A percentile compares a stretch with the other conserved stretches of the same genome.
Conservation (phyloP, 805 yeast genomes). For the Candida silvicultrix region DNA sequence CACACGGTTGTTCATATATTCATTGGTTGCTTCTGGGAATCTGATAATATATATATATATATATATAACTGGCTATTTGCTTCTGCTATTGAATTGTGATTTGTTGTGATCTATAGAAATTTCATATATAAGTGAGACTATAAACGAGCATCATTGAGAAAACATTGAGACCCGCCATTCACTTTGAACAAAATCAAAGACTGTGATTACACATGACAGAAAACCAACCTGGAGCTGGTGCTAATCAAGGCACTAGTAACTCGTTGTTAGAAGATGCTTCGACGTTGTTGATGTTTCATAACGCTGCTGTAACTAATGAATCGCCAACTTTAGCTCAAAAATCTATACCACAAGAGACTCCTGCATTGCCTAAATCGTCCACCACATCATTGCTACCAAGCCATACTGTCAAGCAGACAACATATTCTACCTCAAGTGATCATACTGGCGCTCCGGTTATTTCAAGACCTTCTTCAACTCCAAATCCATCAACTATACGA, state of each 20-base stretch:
- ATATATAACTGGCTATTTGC: background rate
- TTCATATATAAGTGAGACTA: background rate
- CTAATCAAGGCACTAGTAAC: background rate
- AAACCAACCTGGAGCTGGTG: background rate
- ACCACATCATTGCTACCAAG: background rate
- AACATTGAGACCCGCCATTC: too few relatives aligned
- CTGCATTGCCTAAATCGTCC: constrained; percentile 17
- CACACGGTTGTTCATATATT: background rate
- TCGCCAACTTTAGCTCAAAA: background rate
- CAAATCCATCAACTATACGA: constrained; percentile 8
- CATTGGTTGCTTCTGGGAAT: too few relatives aligned
- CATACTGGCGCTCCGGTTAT: background rate
- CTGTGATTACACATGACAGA: background rate
- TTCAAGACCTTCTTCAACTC: constrained; percentile 6
- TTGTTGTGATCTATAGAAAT: background rate
- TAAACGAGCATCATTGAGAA: background rate
- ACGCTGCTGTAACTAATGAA: constrained; percentile 36
- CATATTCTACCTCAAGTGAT: too few relatives aligned
- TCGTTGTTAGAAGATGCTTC: constrained; percentile 52
- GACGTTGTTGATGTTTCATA: constrained; percentile 54
- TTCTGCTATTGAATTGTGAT: background rate
- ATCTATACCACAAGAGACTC: background rate
- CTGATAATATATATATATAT: too few relatives aligned
- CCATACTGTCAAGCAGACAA: background rate
- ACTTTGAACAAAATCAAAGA: too few relatives aligned